Base-by-base conservation (phyloP, 768 basidiomycete genomes). In the Russula brevipes region DNA sequence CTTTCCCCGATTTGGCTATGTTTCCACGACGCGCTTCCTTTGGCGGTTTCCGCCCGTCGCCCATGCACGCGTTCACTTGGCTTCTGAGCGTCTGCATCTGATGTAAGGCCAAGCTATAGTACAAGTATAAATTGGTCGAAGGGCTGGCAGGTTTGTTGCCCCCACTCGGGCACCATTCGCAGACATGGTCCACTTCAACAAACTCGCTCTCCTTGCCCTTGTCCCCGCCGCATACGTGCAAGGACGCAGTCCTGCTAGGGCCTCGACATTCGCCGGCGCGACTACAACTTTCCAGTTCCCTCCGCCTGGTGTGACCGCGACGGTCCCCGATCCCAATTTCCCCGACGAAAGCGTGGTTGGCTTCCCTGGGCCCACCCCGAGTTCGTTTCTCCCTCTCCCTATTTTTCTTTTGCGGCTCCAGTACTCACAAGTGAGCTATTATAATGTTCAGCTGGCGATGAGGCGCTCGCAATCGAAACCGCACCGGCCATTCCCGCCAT, bases 361-460 rank as follows among this genome's bases (percentile, higher is more conserved):
- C n/a, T 78, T 77, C 63, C 60, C 78, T 31, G 81, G 81, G 4
- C 74, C 81, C 16, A 82, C 81, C 3, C 78, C 80, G 0, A 82
- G 81, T 81, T 67, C 59, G 76, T 57, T 33, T 39, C 19, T 33
- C 3, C 10, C 30, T 55, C 9, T 30, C 31, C n/a, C 45, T 45
- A 35, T 42, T 35, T 10, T 51, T 8, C 8, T 45, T 19, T n/a
- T 4, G 46, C n/a, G 8, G 1, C 51, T n/a, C 59, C 8, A 6
- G n/a, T 42, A 33, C 50, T 39, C 39, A 19, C 33, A n/a, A 12
- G 11, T 16, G 51, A 41, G 56, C 54, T 9, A 6, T 33, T 39
- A 39, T 52, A 16, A 17, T n/a, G 9, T 52, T 4, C 39, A 72
- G 71, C 72, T 33, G 73, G 73, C 1, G 72, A 70, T 33, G 72